These are phyloP conservation scores for Gryganskiella cystojenkinii DNA, from an alignment of 192 early-diverging fungal species.

Conservation along the genomic window DNA sequence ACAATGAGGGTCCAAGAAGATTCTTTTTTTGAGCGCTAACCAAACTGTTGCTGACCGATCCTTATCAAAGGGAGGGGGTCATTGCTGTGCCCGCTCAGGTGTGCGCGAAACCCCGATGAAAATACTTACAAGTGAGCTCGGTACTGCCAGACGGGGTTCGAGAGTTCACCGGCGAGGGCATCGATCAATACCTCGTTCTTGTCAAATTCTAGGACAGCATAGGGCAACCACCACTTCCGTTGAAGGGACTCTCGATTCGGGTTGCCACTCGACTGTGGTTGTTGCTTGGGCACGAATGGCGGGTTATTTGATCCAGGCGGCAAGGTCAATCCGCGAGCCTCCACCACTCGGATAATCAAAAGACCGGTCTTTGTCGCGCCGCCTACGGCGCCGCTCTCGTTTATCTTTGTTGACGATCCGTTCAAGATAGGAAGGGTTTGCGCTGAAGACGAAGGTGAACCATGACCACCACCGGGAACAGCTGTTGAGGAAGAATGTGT, in stretches of 20 bases:
- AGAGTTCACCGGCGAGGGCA: conserved; percentile 79
- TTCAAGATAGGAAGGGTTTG: conserved; percentile 27
- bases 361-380: conserved; percentile 60
- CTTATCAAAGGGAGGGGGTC: no score
- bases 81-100: no score
- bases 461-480: conserved; percentile 8
- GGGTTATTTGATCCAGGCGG: conserved; percentile 71
- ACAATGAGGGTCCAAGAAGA: no score
- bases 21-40: no score
- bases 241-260: conserved; percentile 64
- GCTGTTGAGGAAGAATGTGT: conserved; percentile 57
- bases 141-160: conserved; percentile 82
- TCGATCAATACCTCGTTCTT: conserved; percentile 93
- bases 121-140: conserved; percentile 85
- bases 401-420: no score
- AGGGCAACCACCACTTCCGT: conserved; percentile 80
- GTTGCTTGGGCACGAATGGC: conserved; percentile 52
- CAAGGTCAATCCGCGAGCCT: conserved; percentile 79
- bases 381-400: conserved; percentile 14
- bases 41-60: no score
- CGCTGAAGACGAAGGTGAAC: conserved; percentile 41
- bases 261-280: neutral
- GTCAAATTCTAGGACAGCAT: conserved; percentile 93
- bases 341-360: conserved; percentile 84
- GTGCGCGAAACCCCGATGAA: no score